Percentiles rank a stretch among this genome's conserved stretches.
Evolutionary conservation across 2,329 filamentous ascomycete genomes (phyloP).

Genomic region (Blastomyces parvus): DNA sequence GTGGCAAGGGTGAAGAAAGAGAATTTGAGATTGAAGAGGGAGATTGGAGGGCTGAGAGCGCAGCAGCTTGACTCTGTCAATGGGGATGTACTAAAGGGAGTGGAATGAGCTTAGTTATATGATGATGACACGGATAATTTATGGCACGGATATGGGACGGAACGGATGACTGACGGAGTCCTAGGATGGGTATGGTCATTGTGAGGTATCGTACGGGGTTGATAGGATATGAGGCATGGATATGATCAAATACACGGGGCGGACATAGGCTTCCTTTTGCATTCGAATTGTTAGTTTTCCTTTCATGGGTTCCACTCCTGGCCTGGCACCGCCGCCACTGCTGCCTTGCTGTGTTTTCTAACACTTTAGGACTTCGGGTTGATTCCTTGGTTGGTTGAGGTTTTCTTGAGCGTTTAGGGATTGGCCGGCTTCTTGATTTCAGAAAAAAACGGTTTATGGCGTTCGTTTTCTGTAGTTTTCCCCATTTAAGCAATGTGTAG

Average conservation of each 20-base stretch:
- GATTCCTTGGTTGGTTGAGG: not conserved
- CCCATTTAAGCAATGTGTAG: not conserved
- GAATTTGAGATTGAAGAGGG: conserved; percentile 70
- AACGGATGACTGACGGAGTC: not conserved
- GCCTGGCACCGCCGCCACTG: not conserved
- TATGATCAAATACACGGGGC: not conserved
- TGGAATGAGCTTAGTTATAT: conserved; percentile 14
- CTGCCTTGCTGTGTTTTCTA: not conserved
- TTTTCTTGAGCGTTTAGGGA: not conserved
- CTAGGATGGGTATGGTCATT: not conserved
- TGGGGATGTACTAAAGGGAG: conserved; percentile 19
- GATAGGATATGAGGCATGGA: conserved; percentile 1
- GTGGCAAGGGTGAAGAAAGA: conserved; percentile 70
- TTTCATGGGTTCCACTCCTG: not conserved
- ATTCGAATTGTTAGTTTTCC: not conserved
- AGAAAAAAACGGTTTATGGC: not conserved
- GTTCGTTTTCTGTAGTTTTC: not conserved
- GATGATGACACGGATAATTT: not conserved
- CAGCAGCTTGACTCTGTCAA: conserved; percentile 31
- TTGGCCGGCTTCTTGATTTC: not conserved
- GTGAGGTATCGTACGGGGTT: not conserved
- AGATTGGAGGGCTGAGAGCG: conserved; percentile 62
- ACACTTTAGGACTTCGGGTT: not conserved
- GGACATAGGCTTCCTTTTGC: not conserved
- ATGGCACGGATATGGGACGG: not conserved